Evolutionary conservation across 2,329 filamentous ascomycete genomes (phyloP).

Genomic region (Leptographium wingfieldii): DNA sequence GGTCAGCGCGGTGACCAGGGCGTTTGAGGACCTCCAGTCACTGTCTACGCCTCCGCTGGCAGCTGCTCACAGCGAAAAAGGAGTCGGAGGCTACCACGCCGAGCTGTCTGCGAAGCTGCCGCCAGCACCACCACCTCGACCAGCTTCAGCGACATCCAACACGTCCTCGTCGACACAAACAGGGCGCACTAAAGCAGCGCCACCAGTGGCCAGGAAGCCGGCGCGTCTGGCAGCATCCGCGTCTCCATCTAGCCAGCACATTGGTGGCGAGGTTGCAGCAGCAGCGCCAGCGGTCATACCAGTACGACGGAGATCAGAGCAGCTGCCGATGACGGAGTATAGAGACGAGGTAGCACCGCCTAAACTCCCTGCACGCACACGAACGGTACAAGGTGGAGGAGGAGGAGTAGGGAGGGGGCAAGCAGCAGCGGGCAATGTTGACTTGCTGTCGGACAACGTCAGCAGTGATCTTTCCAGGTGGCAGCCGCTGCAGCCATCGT

Average conservation of each 20-base stretch:
- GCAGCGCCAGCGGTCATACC: background rate
- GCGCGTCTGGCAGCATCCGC: constrained; percentile 32
- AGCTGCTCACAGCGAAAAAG: background rate
- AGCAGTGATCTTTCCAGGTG: constrained; percentile 35
- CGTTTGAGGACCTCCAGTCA: constrained; percentile 8
- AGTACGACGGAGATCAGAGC: constrained; percentile 4
- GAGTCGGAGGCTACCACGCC: background rate
- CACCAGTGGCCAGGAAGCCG: constrained; percentile 51
- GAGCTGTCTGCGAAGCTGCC: background rate
- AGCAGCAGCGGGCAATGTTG: constrained; percentile 18
- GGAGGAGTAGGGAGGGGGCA: background rate
- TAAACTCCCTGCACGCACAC: constrained; percentile 15
- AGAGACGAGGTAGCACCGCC: constrained; percentile 7
- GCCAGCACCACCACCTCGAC: constrained; percentile 8
- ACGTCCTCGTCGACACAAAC: constrained; percentile 19
- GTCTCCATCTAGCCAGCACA: constrained; percentile 12
- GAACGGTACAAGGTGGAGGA: constrained; percentile 5
- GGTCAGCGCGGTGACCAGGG: constrained; percentile 7
- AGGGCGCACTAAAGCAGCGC: constrained; percentile 23
- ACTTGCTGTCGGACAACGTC: constrained; percentile 34
- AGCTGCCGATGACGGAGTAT: background rate
- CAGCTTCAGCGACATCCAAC: constrained; percentile 18
- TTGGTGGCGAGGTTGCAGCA: background rate
- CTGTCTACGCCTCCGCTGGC: background rate
- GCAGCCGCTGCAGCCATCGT: constrained; percentile 40